phyloP scores from a whole-genome alignment of 345 rosid genomes.

The Zanthoxylum bungeanum region DNA sequence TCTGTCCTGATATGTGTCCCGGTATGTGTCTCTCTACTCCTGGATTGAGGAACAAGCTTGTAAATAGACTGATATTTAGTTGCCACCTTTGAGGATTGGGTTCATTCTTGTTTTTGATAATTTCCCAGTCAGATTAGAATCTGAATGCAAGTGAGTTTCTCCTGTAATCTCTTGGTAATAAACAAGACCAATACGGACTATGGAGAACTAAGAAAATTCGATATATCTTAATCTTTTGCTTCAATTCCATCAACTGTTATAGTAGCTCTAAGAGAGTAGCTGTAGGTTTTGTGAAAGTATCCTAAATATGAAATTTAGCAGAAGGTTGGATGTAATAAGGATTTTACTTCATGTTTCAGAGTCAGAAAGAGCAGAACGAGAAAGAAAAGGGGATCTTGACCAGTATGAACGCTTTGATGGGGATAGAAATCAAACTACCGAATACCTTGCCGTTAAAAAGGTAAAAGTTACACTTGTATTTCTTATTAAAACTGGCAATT shows the following conservation, averaged over 20 bases:
- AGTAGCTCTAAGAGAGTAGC: not conserved
- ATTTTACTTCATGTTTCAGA: conserved; percentile 42
- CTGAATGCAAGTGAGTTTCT: conserved; percentile 3
- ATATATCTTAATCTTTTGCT: not conserved
- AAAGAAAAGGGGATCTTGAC: conserved; percentile 97
- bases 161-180: conserved; percentile 9
- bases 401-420: conserved; percentile 92
- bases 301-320: conserved; percentile 1
- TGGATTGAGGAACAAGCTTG: conserved; percentile 16
- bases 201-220: conserved; percentile 1
- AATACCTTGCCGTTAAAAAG: conserved; percentile 89
- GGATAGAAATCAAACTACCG: conserved; percentile 85
- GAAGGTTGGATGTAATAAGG: conserved; percentile 13
- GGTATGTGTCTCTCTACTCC: conserved; percentile 48
- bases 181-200: not conserved
- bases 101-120: not conserved
- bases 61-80: conserved; percentile 9
- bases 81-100: conserved; percentile 11
- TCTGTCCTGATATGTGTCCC: conserved; percentile 94
- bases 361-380: conserved; percentile 89
- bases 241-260: conserved; percentile 1
- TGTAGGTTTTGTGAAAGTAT: conserved; percentile 8
- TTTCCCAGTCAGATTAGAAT: not conserved
- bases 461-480: conserved; percentile 23
- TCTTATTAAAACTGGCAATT: not conserved